Base-by-base conservation (phyloP, 148 eudicot species). In the Beta vulgaris region DNA sequence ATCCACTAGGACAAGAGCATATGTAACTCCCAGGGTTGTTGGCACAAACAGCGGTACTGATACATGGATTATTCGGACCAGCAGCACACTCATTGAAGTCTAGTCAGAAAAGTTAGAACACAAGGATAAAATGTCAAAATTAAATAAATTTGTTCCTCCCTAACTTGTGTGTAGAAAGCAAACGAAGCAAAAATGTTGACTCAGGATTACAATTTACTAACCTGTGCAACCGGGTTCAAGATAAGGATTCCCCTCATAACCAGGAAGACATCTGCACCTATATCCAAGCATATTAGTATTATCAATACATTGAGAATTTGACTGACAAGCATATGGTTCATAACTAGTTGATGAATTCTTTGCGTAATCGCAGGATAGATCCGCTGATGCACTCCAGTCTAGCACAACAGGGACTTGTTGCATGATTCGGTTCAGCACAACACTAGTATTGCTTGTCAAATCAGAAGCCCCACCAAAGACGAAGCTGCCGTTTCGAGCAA, bases 221-320 rank as follows among this genome's bases (percentile, higher is more conserved):
- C 89, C 85, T 64, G 63, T 76, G 74, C 84, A 86, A 31, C 78
- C 78, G 25, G 74, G 73, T 67, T 35, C 37, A 40, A 84, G 84
- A 55, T 86, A 84, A 40, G 87, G 84, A 76, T 84, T 86, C 63
- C 85, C 89, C 83, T 77, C 79, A 21, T 77, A 86, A 12, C 87
- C 87, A 14, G 75, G 31, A 25, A 35, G 37, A 75, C 87, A 86
- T 14, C 48, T 58, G 76, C 89, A 86, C 8, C 61, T 73, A 58
- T 86, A 86, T 18, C 89, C 87, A 51, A 75, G 80, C 55, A 26
- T 63, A 6, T 64, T 37, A 7, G 68, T 51, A 40, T 86, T 51
- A 40, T 86, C 83, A 2, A 67, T 54, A 53, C 89, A 86, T 5
- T 34, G 26, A 43, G 87, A 72, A 51, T 84, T 86, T 8, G 64